Conservation (phyloP, 495 filamentous ascomycete species). For the Bombardia bombarda region DNA sequence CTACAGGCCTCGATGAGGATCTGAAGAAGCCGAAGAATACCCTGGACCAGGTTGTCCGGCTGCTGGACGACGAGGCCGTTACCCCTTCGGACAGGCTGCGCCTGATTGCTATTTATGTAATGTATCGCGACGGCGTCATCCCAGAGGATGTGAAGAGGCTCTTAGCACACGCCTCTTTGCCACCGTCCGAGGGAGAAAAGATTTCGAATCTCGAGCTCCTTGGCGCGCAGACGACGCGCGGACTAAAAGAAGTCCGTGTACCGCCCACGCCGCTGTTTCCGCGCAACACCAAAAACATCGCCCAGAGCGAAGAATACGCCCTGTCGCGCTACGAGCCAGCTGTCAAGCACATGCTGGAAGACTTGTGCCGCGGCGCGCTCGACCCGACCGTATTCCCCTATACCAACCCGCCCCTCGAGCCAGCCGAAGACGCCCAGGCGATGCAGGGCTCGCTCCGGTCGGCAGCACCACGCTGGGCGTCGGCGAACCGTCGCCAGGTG, state of each 20-base stretch:
- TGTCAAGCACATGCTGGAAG: constrained; percentile 74
- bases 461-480: constrained; percentile 89
- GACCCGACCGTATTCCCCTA: constrained; percentile 71
- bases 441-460: constrained; percentile 74
- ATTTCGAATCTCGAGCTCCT: constrained; percentile 76
- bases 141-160: constrained; percentile 78
- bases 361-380: constrained; percentile 56
- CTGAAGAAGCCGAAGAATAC: constrained; percentile 84
- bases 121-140: constrained; percentile 84
- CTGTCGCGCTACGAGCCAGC: constrained; percentile 63
- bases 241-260: constrained; percentile 67
- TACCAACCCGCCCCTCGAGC: constrained; percentile 54
- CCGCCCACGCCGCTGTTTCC: constrained; percentile 59
- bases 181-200: constrained; percentile 59
- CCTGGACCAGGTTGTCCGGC: constrained; percentile 73
- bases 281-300: constrained; percentile 44
- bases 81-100: constrained; percentile 67
- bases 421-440: constrained; percentile 45
- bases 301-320: constrained; percentile 52
- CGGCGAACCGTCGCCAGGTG: constrained; percentile 60
- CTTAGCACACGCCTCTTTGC: constrained; percentile 73
- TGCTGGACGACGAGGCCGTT: constrained; percentile 74
- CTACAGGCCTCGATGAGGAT: constrained; percentile 90
- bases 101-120: constrained; percentile 73
- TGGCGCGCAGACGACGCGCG: constrained; percentile 64